A percentile compares a stretch with the other conserved stretches of the same genome.
Evolutionary conservation across 257 asterid species (phyloP).

Genomic region (Scutellaria baicalensis): DNA sequence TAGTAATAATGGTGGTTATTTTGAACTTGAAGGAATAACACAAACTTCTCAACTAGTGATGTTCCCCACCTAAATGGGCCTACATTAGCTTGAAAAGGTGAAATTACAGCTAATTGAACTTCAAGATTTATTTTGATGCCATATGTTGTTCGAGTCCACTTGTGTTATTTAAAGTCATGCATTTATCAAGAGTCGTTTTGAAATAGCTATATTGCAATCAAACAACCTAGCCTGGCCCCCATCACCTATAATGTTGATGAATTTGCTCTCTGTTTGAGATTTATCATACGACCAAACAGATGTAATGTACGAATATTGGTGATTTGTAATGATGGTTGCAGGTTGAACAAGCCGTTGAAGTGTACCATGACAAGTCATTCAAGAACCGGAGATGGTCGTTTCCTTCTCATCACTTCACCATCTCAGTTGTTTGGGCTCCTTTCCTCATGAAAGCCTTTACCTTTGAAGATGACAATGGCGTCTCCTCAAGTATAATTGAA

Average conservation of each 20-base stretch:
- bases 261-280: no score
- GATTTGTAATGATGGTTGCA: slow-evolving; percentile 3
- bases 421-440: slow-evolving; percentile 72
- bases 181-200: no score
- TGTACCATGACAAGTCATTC: slow-evolving; percentile 64
- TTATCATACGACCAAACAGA: no score
- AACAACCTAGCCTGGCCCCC: no score
- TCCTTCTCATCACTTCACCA: slow-evolving; percentile 46
- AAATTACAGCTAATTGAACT: not conserved
- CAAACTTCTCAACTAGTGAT: not conserved
- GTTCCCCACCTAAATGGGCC: not conserved
- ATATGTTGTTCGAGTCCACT: not conserved
- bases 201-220: no score
- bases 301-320: no score
- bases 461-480: slow-evolving; percentile 64
- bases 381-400: slow-evolving; percentile 63
- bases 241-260: no score
- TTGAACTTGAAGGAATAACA: not conserved
- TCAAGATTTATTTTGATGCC: not conserved
- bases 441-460: slow-evolving; percentile 48
- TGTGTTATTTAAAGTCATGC: not conserved
- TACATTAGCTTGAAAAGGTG: not conserved
- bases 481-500: slow-evolving; percentile 45
- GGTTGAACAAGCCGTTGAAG: slow-evolving; percentile 56
- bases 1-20: not conserved